Percentiles rank a stretch among this genome's conserved stretches.
Conservation (phyloP, 805 yeast genomes). For the Wickerhamiella kazuoi region DNA sequence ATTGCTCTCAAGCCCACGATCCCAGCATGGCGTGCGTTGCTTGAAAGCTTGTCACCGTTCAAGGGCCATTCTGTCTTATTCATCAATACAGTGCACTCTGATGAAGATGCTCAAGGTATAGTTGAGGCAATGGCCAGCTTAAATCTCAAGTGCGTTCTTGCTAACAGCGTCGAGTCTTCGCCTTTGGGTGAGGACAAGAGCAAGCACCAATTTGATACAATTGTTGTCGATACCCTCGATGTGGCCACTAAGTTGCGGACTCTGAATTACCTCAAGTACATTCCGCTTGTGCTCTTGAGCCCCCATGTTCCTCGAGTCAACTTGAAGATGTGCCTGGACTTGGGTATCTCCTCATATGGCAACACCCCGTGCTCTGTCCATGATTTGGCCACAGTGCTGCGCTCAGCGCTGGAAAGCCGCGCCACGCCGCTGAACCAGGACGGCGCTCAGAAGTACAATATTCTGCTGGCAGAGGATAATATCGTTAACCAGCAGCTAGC, state of each 20-base stretch:
- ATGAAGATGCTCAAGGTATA: constrained; percentile 33
- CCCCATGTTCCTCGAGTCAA: constrained; percentile 61
- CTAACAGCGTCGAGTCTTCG: constrained; percentile 32
- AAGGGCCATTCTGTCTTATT: constrained; percentile 51
- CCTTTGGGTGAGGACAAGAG: constrained; percentile 24
- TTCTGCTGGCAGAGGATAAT: constrained; percentile 73
- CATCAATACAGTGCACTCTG: constrained; percentile 45
- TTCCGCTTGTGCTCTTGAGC: constrained; percentile 64
- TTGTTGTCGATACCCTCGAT: constrained; percentile 64
- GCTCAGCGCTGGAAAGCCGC: constrained; percentile 71
- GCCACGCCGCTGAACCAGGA: constrained; percentile 66
- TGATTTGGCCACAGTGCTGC: constrained; percentile 65
- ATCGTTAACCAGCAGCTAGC: constrained; percentile 77
- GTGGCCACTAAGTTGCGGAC: constrained; percentile 52
- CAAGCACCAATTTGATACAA: constrained; percentile 48
- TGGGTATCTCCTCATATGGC: constrained; percentile 77
- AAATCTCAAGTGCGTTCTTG: constrained; percentile 36
- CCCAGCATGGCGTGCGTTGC: constrained; percentile 40
- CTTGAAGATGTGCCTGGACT: constrained; percentile 64
- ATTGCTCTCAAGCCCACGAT: constrained; percentile 59
- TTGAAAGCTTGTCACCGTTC: constrained; percentile 58
- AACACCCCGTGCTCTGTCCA: constrained; percentile 72
- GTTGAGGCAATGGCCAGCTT: constrained; percentile 33
- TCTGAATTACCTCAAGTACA: constrained; percentile 63
- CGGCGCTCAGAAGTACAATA: constrained; percentile 55